A percentile compares a stretch with the other conserved stretches of the same genome.
Evolutionary conservation across 441 rosid species (phyloP).

Genomic region (Aleurites moluccanus): DNA sequence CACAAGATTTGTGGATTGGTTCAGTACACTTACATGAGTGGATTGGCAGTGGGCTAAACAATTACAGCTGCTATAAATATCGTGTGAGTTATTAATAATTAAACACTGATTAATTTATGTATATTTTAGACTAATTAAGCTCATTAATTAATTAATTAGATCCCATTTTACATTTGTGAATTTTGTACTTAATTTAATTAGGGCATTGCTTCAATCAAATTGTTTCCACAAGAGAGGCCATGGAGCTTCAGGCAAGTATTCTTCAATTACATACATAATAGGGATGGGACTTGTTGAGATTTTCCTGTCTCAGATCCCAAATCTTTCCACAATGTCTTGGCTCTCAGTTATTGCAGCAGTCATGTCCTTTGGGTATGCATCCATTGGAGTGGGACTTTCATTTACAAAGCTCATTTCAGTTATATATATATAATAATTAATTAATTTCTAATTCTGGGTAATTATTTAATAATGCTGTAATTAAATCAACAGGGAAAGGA

Average conservation of each 20-base stretch:
- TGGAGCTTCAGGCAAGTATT: slow-evolving; percentile 20
- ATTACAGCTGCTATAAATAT: slow-evolving; percentile 32
- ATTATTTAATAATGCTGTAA: neutral
- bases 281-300: slow-evolving; percentile 30
- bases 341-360: slow-evolving; percentile 36
- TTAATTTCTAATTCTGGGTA: neutral
- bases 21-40: slow-evolving; percentile 27
- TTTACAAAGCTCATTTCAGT: slow-evolving; percentile 32
- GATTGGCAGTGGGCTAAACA: slow-evolving; percentile 30
- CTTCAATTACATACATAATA: slow-evolving; percentile 26
- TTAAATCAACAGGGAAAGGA: slow-evolving; percentile 23
- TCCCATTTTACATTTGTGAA: too few species aligned
- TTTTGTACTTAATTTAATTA: neutral
- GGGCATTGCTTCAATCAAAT: slow-evolving; percentile 32
- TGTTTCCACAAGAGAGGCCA: slow-evolving; percentile 32
- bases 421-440: neutral
- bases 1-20: slow-evolving; percentile 28
- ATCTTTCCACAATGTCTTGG: slow-evolving; percentile 37
- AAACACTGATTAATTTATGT: neutral
- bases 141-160: too few species aligned
- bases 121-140: too few species aligned
- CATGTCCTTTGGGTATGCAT: slow-evolving; percentile 41
- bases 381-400: slow-evolving; percentile 38
- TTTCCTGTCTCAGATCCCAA: slow-evolving; percentile 34
- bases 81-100: slow-evolving; percentile 24